These are phyloP conservation scores for Durusdinium trenchii DNA, from an alignment of 73 alveolate species.

Conservation along the genomic window DNA sequence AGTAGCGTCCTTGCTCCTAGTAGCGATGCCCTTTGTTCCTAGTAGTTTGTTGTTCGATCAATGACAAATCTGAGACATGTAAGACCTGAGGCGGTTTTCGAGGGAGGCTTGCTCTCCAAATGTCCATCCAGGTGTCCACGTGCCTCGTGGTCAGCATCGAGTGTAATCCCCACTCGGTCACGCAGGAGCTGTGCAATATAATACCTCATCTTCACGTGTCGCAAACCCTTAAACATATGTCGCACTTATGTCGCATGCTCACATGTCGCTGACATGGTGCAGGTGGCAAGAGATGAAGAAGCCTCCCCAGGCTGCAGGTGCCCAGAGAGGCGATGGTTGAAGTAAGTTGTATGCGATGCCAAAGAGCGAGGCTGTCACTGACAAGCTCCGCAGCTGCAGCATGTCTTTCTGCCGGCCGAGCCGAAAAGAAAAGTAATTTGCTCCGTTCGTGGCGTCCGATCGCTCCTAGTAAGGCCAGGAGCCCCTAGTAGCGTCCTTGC, in stretches of 20 bases:
- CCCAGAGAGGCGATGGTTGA: constrained; percentile 70
- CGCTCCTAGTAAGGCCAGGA: no score
- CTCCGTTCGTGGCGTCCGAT: no score
- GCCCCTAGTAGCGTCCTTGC: no score
- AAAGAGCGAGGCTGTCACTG: constrained; percentile 55
- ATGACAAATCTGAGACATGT: no score
- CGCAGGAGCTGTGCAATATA: constrained; percentile 35
- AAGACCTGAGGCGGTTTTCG: no score
- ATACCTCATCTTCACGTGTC: neutral
- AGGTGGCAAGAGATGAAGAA: constrained; percentile 60
- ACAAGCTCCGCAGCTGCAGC: constrained; percentile 80
- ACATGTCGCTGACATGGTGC: constrained; percentile 28
- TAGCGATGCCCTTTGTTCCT: no score
- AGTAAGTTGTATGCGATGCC: constrained; percentile 76
- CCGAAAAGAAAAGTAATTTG: no score
- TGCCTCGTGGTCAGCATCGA: constrained; percentile 78
- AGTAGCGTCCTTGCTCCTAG: no score
- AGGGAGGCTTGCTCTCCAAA: no score
- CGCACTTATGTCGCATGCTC: neutral
- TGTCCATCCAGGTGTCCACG: neutral
- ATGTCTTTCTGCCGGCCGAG: constrained; percentile 47
- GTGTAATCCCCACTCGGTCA: constrained; percentile 57
- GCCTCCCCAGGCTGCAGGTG: constrained; percentile 73
- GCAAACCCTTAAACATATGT: neutral
- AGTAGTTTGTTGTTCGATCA: no score